Conservation (phyloP, 2,329 filamentous ascomycete genomes). For the Escovopsis sp. region DNA sequence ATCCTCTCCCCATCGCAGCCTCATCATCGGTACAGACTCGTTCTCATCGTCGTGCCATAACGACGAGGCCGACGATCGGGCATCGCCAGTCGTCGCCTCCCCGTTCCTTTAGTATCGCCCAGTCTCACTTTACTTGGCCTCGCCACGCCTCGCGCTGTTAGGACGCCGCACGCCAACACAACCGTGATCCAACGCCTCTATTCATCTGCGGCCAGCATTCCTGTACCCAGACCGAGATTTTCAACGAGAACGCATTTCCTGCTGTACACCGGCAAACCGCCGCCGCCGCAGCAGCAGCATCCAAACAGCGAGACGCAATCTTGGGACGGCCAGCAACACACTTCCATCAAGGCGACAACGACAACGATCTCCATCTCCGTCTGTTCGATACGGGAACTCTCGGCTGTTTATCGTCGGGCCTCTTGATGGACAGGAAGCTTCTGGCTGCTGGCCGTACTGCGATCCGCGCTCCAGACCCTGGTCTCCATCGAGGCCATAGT, state of each 20-base stretch:
- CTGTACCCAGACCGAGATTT: too few species aligned
- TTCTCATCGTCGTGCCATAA: neutral
- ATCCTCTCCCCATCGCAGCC: neutral
- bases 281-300: neutral
- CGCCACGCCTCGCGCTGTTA: neutral
- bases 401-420: conserved; percentile 5
- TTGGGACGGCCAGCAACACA: too few species aligned
- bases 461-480: conserved; percentile 15
- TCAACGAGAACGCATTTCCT: too few species aligned
- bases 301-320: neutral
- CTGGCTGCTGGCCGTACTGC: conserved; percentile 21
- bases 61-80: neutral
- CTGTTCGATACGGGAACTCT: neutral
- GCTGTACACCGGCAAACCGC: too few species aligned
- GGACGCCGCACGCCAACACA: neutral
- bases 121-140: neutral
- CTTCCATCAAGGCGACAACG: neutral
- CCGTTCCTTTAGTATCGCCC: too few species aligned
- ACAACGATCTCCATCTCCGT: neutral
- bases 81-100: neutral
- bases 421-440: conserved; percentile 25
- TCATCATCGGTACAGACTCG: neutral
- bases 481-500: conserved; percentile 15
- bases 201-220: too few species aligned
- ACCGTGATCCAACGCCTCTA: too few species aligned